Percentiles rank a stretch among this genome's conserved stretches.
These are phyloP conservation scores for Botrytis cinerea DNA, from an alignment of 2,329 filamentous ascomycete genomes.

Conservation along the genomic window DNA sequence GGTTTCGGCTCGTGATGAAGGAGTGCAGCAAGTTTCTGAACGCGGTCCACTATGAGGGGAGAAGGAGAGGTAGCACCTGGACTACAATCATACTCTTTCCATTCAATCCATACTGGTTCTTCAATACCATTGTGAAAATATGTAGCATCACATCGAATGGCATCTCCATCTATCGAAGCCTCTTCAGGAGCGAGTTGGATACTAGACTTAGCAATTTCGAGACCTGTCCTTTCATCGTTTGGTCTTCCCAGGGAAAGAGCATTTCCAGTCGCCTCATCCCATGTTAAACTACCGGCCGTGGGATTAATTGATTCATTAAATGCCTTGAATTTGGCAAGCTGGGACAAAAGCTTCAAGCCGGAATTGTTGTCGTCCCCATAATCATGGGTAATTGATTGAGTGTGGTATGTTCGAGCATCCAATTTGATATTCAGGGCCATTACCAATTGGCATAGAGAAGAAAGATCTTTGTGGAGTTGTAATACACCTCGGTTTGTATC, in stretches of 20 bases:
- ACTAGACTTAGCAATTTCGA: constrained; percentile 27
- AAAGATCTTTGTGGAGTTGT: constrained; percentile 50
- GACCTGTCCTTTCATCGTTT: constrained; percentile 24
- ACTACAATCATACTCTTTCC: constrained; percentile 51
- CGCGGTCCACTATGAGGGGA: constrained; percentile 47
- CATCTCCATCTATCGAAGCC: constrained; percentile 6
- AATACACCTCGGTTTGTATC: constrained; percentile 52
- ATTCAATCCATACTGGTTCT: constrained; percentile 52
- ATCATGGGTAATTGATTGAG: constrained; percentile 25
- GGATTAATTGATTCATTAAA: constrained; percentile 51
- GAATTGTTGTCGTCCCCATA: constrained; percentile 44
- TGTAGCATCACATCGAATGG: constrained; percentile 45
- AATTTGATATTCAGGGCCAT: constrained; percentile 49
- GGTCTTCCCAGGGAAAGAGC: constrained; percentile 46
- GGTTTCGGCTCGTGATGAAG: constrained; percentile 52
- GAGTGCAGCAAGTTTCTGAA: constrained; percentile 51
- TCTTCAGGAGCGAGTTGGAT: constrained; percentile 23
- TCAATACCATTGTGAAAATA: constrained; percentile 42
- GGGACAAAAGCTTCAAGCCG: constrained; percentile 46
- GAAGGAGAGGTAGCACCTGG: constrained; percentile 44
- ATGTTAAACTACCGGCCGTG: constrained; percentile 35
- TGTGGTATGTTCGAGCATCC: constrained; percentile 37
- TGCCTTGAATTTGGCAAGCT: constrained; percentile 53
- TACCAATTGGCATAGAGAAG: constrained; percentile 50
- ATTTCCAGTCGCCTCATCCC: constrained; percentile 45